Percentiles rank a stretch among this genome's conserved stretches.
Evolutionary conservation across 805 yeast species (phyloP).

Genomic region (Candida ficus): DNA sequence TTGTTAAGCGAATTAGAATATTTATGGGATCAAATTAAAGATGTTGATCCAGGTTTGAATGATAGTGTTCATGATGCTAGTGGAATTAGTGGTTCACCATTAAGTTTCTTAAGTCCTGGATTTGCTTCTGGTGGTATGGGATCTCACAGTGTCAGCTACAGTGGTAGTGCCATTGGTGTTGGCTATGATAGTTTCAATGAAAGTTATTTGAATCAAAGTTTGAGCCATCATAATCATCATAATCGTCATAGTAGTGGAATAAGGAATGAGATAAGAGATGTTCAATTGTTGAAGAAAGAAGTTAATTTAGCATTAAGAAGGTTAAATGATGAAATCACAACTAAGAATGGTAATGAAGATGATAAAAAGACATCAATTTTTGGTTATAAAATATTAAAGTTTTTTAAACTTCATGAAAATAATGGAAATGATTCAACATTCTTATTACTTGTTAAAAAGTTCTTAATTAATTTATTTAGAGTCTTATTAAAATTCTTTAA

Average conservation of each 20-base stretch:
- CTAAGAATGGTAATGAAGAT: conserved; percentile 8
- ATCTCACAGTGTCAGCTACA: conserved; percentile 5
- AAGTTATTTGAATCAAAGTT: conserved; percentile 9
- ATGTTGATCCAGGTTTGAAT: conserved; percentile 26
- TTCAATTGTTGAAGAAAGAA: conserved; percentile 21
- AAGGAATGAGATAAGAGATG: conserved; percentile 18
- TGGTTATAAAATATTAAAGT: not conserved
- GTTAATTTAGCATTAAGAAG: conserved; percentile 21
- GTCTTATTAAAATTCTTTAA: conserved; percentile 11
- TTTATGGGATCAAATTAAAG: conserved; percentile 69
- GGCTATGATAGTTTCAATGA: conserved; percentile 8
- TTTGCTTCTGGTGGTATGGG: conserved; percentile 2
- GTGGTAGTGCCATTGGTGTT: conserved; percentile 4
- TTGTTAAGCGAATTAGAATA: conserved; percentile 62
- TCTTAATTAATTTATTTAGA: conserved; percentile 8
- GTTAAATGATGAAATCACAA: conserved; percentile 22
- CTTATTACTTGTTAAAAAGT: not conserved
- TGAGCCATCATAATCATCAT: not conserved
- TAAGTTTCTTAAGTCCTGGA: conserved; percentile 6
- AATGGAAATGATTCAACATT: conserved; percentile 6
- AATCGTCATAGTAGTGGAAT: conserved; percentile 4
- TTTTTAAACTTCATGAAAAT: conserved; percentile 1
- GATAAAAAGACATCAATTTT: conserved; percentile 1
- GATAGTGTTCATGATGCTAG: conserved; percentile 11
- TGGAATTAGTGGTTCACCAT: conserved; percentile 3